Base-by-base conservation (phyloP, 1,139 yeast genomes). In the Diutina catenulata region DNA sequence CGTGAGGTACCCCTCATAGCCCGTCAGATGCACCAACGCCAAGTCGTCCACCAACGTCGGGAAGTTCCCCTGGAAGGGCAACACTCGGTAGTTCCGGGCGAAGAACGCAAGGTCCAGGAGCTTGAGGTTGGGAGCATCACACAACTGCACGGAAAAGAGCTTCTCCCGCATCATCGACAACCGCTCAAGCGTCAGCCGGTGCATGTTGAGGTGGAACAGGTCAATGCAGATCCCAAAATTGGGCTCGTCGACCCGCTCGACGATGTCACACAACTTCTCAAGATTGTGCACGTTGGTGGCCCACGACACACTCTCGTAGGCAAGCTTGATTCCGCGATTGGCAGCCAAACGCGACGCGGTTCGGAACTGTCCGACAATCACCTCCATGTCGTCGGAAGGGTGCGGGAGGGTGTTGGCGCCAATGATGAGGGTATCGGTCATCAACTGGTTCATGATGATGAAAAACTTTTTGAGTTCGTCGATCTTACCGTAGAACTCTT, bases 291-390 rank as follows among this genome's bases (percentile, higher is more conserved):
- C 25, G 24, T 39, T 37, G n/a, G 32, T 22, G 14, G 41, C 41
- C 41, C 41, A 39, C 19, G 37, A 29, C 14, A 39, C 29, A 28
- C 38, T 39, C 19, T 39, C 41, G 23, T 39, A 39, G 8, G 41
- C 41, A n/a, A 39, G 19, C 15, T 20, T 33, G 14, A 39, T 24
- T 16, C 37, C 39, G 19, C 38, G 31, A 11, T 33, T 33, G 9
- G 39, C 38, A 15, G 41, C 41, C 33, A 39, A 19, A 4, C 26
- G 7, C 5, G 41, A 36, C 4, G 39, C 39, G 13, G 28, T 29
- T 20, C 38, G 33, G 20, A 39, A 36, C 14, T 39, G 41, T 1
- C 36, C 16, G 5, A 37, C 37, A 15, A 37, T 31, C 7, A 39
- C 5, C 9, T 23, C 37, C 18, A 14, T 14, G 25, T 39, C 36